Conservation (phyloP, 2,329 filamentous ascomycete species). For the Corinectria fuckeliana region DNA sequence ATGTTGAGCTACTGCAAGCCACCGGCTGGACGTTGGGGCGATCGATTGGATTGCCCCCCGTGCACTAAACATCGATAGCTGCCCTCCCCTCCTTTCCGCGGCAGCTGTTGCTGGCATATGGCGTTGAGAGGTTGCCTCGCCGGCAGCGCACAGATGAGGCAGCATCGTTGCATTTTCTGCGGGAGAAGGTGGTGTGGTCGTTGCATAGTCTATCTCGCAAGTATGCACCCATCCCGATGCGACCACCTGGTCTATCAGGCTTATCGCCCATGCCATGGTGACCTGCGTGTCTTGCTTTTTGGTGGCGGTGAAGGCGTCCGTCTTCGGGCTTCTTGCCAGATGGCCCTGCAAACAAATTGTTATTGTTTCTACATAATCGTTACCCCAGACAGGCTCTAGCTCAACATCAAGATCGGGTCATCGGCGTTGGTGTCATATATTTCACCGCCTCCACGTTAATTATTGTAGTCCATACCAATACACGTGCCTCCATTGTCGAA, state of each 20-base stretch:
- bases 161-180: neutral
- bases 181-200: neutral
- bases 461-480: neutral
- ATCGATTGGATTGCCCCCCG: constrained; percentile 6
- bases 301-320: neutral
- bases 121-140: neutral
- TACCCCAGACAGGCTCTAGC: neutral
- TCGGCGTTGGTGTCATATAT: neutral
- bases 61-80: neutral
- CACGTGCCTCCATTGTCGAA: neutral
- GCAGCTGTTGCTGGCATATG: neutral
- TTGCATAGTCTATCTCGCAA: no score
- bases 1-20: constrained; percentile 37
- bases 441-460: neutral
- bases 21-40: constrained; percentile 24
- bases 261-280: neutral
- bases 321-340: neutral
- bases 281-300: neutral
- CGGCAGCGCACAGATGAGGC: neutral
- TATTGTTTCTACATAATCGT: neutral
- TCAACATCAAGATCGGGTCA: neutral
- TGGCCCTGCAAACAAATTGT: neutral
- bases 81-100: constrained; percentile 11
- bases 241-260: neutral
- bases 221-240: neutral